Base-by-base conservation (phyloP, 1,139 yeast genomes). In the Magnusiomyces suaveolens region DNA sequence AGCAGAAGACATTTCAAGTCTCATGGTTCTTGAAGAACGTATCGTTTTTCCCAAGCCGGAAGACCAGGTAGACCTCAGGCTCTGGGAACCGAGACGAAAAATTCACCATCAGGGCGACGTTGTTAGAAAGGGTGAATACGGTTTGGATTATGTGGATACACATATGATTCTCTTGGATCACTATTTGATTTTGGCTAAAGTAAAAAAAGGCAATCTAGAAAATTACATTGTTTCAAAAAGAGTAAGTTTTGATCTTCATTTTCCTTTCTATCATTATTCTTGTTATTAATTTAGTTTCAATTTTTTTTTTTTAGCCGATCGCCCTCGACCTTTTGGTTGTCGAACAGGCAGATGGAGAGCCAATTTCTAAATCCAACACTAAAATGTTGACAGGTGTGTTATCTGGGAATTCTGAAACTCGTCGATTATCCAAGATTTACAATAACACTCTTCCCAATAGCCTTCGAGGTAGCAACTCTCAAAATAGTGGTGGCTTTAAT, bases 141-240 rank as follows among this genome's bases (percentile, higher is more conserved):
- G 82, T 75, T 56, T 74, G 79, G 53, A 74, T 68, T 59, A 74
- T 75, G 64, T 72, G 2, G 67, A 66, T 1, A 65, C 72, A 0
- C 85, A 81, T 62, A 63, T 86, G 41, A 80, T 87, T 26, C 69
- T 87, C 43, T 71, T 88, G 54, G 96, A 88, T 64, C 86, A 88
- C 63, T 87, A 75, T 62, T 68, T 88, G 49, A 70, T 88, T 26
- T 75, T 88, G 8, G 81, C 92, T 1, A 94, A 87, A 54, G 60
- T 64, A n/a, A 61, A 68, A 8, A 71, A 71, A 39, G 72, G 71
- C 2, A 61, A 57, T 51, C 62, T 63, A 48, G 58, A 57, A 32
- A 56, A 56, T 25, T 56, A 53, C 46, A 29, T 56, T 16, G 58
- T 56, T 21, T 48, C 58, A 3, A 56, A 56, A 23, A 53, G 54